A percentile compares a stretch with the other conserved stretches of the same genome.
Evolutionary conservation across 257 asterid species (phyloP).

Genomic region (Datura wrightii): DNA sequence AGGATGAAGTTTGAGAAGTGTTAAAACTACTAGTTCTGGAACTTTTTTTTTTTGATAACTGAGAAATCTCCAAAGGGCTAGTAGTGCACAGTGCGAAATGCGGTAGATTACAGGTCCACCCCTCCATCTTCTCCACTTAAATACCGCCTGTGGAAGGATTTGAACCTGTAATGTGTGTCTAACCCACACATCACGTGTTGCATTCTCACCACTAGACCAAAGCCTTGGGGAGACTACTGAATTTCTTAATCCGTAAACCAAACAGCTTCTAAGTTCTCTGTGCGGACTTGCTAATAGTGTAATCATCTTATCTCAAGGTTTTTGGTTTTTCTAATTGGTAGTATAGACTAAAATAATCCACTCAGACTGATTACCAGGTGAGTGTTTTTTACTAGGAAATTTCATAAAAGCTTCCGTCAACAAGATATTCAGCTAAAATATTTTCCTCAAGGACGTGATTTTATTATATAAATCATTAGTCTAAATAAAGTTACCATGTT

Average conservation of each 20-base stretch:
- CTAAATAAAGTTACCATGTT: not conserved
- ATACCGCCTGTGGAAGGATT: not conserved
- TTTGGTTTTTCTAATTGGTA: not conserved
- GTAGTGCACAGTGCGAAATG: not conserved
- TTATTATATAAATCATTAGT: not conserved
- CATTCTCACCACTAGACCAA: conserved; percentile 1
- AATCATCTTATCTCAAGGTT: not conserved
- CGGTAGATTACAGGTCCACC: not conserved
- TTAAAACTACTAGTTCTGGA: not conserved
- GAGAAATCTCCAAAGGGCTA: conserved; percentile 8
- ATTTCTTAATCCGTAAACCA: not conserved
- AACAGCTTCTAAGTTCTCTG: not conserved
- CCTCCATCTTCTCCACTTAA: conserved; percentile 19
- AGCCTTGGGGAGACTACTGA: not conserved
- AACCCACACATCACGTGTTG: not conserved
- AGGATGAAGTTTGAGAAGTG: not conserved
- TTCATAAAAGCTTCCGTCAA: not conserved
- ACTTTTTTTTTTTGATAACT: not conserved
- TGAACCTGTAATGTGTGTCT: not conserved
- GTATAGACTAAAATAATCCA: not conserved
- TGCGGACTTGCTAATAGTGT: not conserved
- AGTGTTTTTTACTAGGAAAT: not conserved
- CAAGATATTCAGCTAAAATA: not conserved
- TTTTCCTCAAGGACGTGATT: not conserved
- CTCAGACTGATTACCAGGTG: not conserved